phyloP scores from a whole-genome alignment of 129 eudicot species.

The Helianthus tuberosus region DNA sequence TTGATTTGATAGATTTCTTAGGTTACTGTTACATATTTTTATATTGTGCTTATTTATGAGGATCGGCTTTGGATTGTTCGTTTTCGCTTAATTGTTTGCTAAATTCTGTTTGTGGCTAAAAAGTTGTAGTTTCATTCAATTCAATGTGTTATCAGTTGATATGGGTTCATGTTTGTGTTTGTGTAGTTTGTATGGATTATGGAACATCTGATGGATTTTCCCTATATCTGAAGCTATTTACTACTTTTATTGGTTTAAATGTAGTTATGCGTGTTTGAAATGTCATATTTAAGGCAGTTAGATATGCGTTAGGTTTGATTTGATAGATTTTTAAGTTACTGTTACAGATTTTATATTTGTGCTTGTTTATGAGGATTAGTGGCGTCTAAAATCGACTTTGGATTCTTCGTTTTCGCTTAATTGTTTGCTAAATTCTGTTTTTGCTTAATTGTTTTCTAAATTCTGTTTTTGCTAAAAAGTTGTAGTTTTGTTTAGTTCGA shows the following conservation, averaged over 20 bases:
- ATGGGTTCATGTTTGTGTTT: conserved; percentile 15
- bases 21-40: conserved; percentile 10
- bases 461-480: neutral
- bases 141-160: conserved; percentile 5
- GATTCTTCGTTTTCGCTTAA: no score
- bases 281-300: conserved; percentile 3
- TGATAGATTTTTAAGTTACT: conserved; percentile 21
- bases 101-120: neutral
- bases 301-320: conserved; percentile 7
- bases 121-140: neutral
- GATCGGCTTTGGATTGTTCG: neutral
- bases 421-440: neutral
- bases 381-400: neutral
- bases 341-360: neutral
- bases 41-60: no score
- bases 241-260: neutral
- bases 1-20: conserved; percentile 15
- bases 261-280: neutral
- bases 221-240: conserved; percentile 17
- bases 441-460: no score
- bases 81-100: no score
- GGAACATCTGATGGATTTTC: neutral
- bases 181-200: conserved; percentile 9
- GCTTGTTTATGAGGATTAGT: no score
- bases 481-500: neutral